Conservation (phyloP, 2,329 filamentous ascomycete species). For the Penicillium sp. region DNA sequence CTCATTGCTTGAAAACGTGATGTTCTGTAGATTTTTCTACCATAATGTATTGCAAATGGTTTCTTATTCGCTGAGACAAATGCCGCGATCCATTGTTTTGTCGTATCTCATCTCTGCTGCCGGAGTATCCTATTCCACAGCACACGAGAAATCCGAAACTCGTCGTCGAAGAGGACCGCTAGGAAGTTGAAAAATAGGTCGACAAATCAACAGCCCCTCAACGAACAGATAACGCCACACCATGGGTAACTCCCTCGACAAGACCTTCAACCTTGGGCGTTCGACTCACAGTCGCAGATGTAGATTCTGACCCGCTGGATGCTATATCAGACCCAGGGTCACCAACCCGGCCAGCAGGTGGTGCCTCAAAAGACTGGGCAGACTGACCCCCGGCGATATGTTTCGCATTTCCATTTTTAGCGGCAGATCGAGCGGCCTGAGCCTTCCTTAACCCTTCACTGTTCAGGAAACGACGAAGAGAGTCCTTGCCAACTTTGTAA, state of each 20-base stretch:
- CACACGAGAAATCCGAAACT: too few species aligned
- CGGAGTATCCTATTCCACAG: too few species aligned
- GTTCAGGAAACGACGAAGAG: conserved; percentile 2
- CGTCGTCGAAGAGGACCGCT: too few species aligned
- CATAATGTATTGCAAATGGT: too few species aligned
- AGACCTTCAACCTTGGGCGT: not conserved
- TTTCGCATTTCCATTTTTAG: not conserved
- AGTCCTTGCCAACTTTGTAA: conserved; percentile 5
- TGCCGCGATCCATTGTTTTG: too few species aligned
- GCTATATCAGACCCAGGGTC: not conserved
- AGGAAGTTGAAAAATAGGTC: too few species aligned
- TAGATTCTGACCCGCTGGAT: not conserved
- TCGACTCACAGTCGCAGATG: not conserved
- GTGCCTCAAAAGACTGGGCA: not conserved
- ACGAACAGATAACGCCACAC: not conserved
- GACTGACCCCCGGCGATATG: not conserved
- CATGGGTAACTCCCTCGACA: not conserved
- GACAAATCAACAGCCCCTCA: not conserved
- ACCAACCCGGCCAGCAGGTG: conserved; percentile 1
- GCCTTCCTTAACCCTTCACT: not conserved
- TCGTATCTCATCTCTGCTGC: too few species aligned
- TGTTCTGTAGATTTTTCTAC: too few species aligned
- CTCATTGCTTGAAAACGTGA: too few species aligned
- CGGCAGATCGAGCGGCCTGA: not conserved
- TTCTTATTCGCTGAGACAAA: too few species aligned